Evolutionary conservation across 352 stramenopile genomes (phyloP), one percentile per base, ranked within the genome.

Genomic region (Halophytophthora polymorphica): DNA sequence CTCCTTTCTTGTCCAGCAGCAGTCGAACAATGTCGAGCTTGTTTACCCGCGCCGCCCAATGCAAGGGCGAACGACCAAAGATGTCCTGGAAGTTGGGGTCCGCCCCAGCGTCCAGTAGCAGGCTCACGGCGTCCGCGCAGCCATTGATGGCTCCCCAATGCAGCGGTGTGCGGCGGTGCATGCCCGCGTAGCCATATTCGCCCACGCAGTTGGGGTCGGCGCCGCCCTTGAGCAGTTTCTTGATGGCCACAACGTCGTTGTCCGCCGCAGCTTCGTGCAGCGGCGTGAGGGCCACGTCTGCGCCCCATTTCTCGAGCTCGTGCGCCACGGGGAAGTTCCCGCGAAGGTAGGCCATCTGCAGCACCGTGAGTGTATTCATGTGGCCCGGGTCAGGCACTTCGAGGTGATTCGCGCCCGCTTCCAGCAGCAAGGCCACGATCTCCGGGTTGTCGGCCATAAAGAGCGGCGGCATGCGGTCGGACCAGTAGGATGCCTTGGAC

Each of bases 21-120:
- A 86, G 39, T 8, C 49, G 41, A 14, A 89, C 66, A 35, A 88
- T 69, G 3, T 58, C 45, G 25, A 62, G 50, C n/a, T 73, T 75
- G 53, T 88, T 86, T 13, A 77, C 66, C 12, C 73, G 66, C 2
- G 80, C 76, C 2, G 82, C 77, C 77, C 79, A 90, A 36, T 90
- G 79, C 44, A 90, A 41, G 7, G 82, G 75, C 11, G 73, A 86
- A 15, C 77, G 77, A 18, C 79, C 77, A 6, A 67, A 61, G 3
- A 60, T 55, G 50, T 90, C 82, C 42, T 89, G 77, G 45, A 87
- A 88, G 47, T 93, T 83, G 1, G 76, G 64, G 41, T 93, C 79
- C 0, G 79, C 77, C n/a, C 69, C 69, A 25, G 61, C 61, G 28
- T 81, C 53, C 11, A 90, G 58, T 28, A 92, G 55, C 47, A 80